A percentile compares a stretch with the other conserved stretches of the same genome.
phyloP scores from a whole-genome alignment of 768 basidiomycete genomes.

The Tylopilus felleus region DNA sequence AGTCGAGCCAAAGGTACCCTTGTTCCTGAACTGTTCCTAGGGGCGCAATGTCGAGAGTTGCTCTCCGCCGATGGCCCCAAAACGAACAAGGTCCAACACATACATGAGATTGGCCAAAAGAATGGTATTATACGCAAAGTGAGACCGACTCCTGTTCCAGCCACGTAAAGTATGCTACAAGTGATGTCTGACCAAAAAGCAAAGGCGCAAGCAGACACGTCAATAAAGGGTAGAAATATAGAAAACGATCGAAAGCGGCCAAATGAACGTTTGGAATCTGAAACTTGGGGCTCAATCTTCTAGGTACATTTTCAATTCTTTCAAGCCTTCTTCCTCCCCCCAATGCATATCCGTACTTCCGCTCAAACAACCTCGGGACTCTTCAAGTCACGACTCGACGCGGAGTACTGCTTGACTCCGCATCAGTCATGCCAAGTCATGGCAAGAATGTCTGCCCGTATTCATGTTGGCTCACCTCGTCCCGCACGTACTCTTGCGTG shows the following conservation, averaged over 20 bases:
- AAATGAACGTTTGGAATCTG: slow-evolving; percentile 2
- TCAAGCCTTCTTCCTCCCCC: background rate
- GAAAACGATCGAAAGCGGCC: background rate
- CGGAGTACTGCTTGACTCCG: slow-evolving; percentile 17
- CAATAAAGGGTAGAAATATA: background rate
- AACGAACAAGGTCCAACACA: background rate
- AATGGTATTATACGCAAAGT: slow-evolving; percentile 1
- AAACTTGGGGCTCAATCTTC: background rate
- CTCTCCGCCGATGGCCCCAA: background rate
- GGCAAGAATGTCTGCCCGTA: background rate
- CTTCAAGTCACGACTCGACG: slow-evolving; percentile 17
- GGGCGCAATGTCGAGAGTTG: background rate
- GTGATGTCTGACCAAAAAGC: slow-evolving; percentile 5
- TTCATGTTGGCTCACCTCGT: slow-evolving; percentile 28
- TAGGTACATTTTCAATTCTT: slow-evolving; percentile 3
- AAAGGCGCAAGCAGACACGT: background rate
- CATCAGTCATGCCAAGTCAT: slow-evolving; percentile 2
- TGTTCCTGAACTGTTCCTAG: too few species aligned
- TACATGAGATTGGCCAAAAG: background rate
- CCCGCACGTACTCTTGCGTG: slow-evolving; percentile 51
- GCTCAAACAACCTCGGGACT: slow-evolving; percentile 20
- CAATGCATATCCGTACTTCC: background rate
- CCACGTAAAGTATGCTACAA: slow-evolving; percentile 17
- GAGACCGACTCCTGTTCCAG: slow-evolving; percentile 16
- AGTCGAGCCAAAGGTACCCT: too few species aligned